phyloP scores from a whole-genome alignment of 345 rosid species.

The Eucalyptus victrix region DNA sequence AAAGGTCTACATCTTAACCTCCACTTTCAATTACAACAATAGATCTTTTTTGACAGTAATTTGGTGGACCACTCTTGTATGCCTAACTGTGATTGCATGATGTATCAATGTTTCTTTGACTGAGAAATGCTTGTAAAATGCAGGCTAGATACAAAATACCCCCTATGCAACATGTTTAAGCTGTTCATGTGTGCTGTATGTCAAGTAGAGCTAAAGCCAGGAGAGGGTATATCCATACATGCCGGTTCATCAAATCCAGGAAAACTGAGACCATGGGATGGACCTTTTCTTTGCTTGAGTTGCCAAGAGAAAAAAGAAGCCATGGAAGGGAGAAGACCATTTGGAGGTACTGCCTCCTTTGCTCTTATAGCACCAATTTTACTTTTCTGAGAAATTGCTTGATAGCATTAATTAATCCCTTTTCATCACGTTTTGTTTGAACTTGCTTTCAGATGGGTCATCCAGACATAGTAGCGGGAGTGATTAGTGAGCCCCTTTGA shows the following conservation, averaged over 20 bases:
- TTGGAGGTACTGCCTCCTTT: constrained; percentile 38
- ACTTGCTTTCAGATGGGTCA: constrained; percentile 15
- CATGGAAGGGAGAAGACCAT: constrained; percentile 91
- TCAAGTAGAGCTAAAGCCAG: constrained; percentile 97
- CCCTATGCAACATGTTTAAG: constrained; percentile 95
- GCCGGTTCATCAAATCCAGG: constrained; percentile 47
- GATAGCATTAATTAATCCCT: not conserved
- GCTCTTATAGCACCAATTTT: not conserved
- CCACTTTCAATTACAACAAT: not conserved
- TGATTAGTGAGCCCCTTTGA: constrained; percentile 41
- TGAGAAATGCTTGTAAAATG: not conserved
- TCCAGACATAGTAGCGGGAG: constrained; percentile 79
- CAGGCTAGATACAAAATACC: constrained; percentile 95
- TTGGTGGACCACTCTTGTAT: not conserved
- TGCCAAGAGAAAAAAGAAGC: constrained; percentile 98
- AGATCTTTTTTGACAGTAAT: not conserved
- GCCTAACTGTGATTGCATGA: not conserved
- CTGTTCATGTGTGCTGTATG: constrained; percentile 97
- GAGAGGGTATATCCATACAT: constrained; percentile 91
- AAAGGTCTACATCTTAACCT: constrained; percentile 49
- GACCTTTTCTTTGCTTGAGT: constrained; percentile 94
- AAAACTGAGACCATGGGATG: constrained; percentile 94
- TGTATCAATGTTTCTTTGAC: not conserved
- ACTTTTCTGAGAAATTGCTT: not conserved
- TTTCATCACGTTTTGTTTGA: not conserved